These are phyloP conservation scores for Cairneyella variabilis DNA, from an alignment of 495 filamentous ascomycete genomes.

Conservation along the genomic window DNA sequence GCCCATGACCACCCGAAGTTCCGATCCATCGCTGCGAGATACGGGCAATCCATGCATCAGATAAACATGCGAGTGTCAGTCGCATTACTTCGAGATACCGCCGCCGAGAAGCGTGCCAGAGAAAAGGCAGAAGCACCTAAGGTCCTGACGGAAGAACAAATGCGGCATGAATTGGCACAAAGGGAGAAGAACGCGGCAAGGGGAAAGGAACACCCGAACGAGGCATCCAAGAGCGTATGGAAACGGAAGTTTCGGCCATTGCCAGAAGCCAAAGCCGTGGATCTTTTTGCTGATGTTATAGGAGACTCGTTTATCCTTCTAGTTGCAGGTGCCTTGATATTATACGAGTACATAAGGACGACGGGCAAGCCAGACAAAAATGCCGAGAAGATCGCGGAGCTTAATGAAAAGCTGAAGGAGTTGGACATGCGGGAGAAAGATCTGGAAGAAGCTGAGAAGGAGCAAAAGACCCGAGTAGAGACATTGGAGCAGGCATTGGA, in stretches of 20 bases:
- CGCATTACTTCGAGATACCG: conserved; percentile 75
- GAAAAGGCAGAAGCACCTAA: conserved; percentile 71
- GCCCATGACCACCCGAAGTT: conserved; percentile 93
- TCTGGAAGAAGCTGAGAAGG: conserved; percentile 59
- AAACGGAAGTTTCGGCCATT: conserved; percentile 62
- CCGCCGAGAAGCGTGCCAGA: conserved; percentile 52
- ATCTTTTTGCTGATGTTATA: conserved; percentile 91
- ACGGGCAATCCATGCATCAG: conserved; percentile 77
- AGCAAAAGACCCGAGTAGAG: conserved; percentile 53
- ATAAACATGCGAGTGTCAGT: conserved; percentile 91
- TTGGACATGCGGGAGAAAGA: conserved; percentile 55
- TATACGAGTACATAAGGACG: conserved; percentile 76
- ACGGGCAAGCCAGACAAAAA: conserved; percentile 71
- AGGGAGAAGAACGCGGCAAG: conserved; percentile 34
- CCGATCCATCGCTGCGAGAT: conserved; percentile 65
- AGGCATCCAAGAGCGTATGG: conserved; percentile 40
- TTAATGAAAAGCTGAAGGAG: conserved; percentile 59
- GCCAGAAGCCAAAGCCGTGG: conserved; percentile 89
- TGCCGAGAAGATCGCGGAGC: conserved; percentile 61
- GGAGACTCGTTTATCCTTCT: conserved; percentile 85
- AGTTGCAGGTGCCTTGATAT: conserved; percentile 72
- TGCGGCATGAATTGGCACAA: conserved; percentile 57
- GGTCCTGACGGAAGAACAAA: conserved; percentile 73
- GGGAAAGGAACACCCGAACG: conserved; percentile 45
- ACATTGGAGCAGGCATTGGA: conserved; percentile 67